Evolutionary conservation across 148 eudicot species (phyloP).

Genomic region (Simmondsia chinensis): DNA sequence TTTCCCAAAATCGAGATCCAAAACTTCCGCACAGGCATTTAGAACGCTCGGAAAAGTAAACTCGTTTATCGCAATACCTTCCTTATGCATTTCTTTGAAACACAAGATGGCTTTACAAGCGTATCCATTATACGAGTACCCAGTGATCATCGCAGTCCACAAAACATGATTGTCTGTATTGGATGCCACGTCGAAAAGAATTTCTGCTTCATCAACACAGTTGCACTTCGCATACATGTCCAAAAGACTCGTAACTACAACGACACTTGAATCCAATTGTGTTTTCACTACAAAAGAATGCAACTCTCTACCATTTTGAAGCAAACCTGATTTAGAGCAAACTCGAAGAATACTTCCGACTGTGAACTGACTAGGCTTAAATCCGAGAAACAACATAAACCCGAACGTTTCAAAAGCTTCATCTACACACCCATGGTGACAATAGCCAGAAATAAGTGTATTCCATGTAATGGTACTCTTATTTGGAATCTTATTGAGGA

Average conservation of each 20-base stretch:
- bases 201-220: constrained; percentile 42
- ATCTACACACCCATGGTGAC: constrained; percentile 29
- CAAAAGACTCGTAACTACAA: constrained; percentile 52
- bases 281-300: constrained; percentile 55
- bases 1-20: constrained; percentile 32
- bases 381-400: constrained; percentile 49
- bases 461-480: constrained; percentile 73
- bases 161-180: constrained; percentile 42
- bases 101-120: constrained; percentile 38
- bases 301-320: constrained; percentile 43
- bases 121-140: constrained; percentile 55
- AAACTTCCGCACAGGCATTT: constrained; percentile 35
- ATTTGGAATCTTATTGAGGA: constrained; percentile 48
- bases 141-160: constrained; percentile 80
- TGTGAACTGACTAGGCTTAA: constrained; percentile 52
- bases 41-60: constrained; percentile 69
- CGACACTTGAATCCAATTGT: constrained; percentile 25
- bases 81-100: constrained; percentile 41
- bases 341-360: constrained; percentile 58
- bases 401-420: constrained; percentile 47
- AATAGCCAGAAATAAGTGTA: constrained; percentile 62
- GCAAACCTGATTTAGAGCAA: constrained; percentile 44
- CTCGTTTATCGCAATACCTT: constrained; percentile 54
- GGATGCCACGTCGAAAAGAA: constrained; percentile 29
- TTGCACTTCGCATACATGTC: constrained; percentile 79